Evolutionary conservation across 1,139 yeast genomes (phyloP), one percentile per base, ranked within the genome.

Genomic region (Kodamaea anthophila): DNA sequence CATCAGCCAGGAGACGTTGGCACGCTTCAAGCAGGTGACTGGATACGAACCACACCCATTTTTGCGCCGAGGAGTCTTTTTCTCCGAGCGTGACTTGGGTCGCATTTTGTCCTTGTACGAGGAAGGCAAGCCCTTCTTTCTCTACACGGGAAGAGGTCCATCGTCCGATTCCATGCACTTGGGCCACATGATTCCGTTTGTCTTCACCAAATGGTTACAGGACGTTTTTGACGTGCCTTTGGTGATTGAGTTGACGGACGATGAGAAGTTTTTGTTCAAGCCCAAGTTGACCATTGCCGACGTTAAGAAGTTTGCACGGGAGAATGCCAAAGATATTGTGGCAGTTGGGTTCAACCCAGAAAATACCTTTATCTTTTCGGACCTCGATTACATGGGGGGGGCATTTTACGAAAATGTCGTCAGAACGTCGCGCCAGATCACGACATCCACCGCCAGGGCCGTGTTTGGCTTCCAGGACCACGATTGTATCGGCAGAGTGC

Each of bases 91-190:
- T 56, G 98, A 91, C 58, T 74, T 91, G 52, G 62, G 57, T 43
- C 71, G 62, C 47, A 91, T 91, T 48, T 70, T 91, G 52, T 94
- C 84, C 51, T 62, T 88, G 44, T 86, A 88, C 54, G 98, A 93
- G 61, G 84, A 83, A 51, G 96, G 96, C 13, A 85, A 91, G 60
- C 94, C 91, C 23, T 93, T 93, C 58, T 93, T 88, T 65, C 65
- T 93, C 43, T 93, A 93, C 57, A 93, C 99, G 15, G 99, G 99
- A 28, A 77, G 99, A 57, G 99, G 99, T 2, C 98, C 99, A 26
- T 84, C 95, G 3, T 77, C 91, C 25, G 96, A 82, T 45, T 81
- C 94, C 14, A 81, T 93, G 86, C 99, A 93, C 55, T 68, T 93
- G 62, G 99, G 98, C 28, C 99, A 93, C 57, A 80, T 91, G 88